Percentiles rank a stretch among this genome's conserved stretches.
Evolutionary conservation across 2,329 filamentous ascomycete species (phyloP).

Genomic region (Xenosphaeropsis pyriputrescens): DNA sequence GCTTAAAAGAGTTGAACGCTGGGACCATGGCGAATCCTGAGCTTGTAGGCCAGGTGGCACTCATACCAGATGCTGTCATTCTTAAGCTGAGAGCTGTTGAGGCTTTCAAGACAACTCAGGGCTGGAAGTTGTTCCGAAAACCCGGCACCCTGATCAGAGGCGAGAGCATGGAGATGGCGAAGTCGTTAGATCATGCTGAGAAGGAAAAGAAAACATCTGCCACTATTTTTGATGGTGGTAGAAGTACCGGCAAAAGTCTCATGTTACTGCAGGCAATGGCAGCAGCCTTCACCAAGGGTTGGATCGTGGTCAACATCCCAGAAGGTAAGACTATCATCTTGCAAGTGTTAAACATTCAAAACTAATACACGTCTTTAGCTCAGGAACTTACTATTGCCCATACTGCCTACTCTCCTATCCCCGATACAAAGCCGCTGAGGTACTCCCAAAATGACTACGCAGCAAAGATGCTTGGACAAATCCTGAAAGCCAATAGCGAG

Average conservation of each 20-base stretch:
- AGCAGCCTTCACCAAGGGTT: constrained; percentile 67
- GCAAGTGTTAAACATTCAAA: not conserved
- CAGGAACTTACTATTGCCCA: constrained; percentile 69
- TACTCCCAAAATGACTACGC: constrained; percentile 74
- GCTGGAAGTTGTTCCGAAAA: constrained; percentile 72
- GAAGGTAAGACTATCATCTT: constrained; percentile 50
- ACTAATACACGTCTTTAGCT: constrained; percentile 27
- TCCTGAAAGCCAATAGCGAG: constrained; percentile 55
- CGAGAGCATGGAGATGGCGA: constrained; percentile 63
- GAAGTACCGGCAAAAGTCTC: constrained; percentile 74
- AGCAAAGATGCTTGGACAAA: constrained; percentile 57
- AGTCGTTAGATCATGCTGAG: constrained; percentile 41
- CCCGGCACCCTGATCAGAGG: constrained; percentile 66
- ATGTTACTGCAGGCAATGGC: constrained; percentile 72
- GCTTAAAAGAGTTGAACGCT: constrained; percentile 44
- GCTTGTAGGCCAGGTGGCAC: constrained; percentile 51
- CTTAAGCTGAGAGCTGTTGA: constrained; percentile 73
- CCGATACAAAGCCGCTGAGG: constrained; percentile 36
- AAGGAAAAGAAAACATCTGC: constrained; percentile 39
- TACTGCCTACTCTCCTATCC: constrained; percentile 65
- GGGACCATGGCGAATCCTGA: constrained; percentile 37
- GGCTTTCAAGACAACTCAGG: constrained; percentile 82
- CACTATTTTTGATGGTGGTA: constrained; percentile 58
- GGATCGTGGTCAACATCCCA: constrained; percentile 80
- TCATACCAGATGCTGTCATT: constrained; percentile 53